Evolutionary conservation across 805 yeast species (phyloP), one percentile per base, ranked within the genome.

Genomic region (Saccharomycopsis guyanensis): DNA sequence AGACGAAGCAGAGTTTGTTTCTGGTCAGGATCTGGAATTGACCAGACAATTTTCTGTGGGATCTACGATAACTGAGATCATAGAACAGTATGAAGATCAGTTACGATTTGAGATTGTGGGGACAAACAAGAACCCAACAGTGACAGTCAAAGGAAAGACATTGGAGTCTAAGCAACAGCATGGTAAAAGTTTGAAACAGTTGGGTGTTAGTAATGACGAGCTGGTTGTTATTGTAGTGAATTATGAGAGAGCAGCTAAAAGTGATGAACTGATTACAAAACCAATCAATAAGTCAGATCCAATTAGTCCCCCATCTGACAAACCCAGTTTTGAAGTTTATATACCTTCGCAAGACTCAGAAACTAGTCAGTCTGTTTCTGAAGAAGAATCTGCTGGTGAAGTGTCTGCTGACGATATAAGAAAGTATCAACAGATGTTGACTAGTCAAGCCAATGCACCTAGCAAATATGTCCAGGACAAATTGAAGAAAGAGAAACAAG

Each of bases 401-500:
- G 52, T 65, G 56, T 54, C 64, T 2, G 53, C 65, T 4, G 66
- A 62, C 4, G 68, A 66, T 46, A 68, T 68, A 0, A 53, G 54
- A 34, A 47, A 55, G 19, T 66, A 66, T 42, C 69, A 65, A 34
- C 50, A 63, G 4, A 45, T 63, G n/a, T 54, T 66, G 2, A 45
- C 59, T 4, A 54, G 53, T 35, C 45, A 53, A 31, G 66, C 68
- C 8, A 35, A 45, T 16, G 49, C 52, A 0, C 56, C 56, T 1
- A 42, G 51, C 33, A 45, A 46, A 8, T 57, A 58, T 34, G 50
- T 64, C 4, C 22, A n/a, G 22, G 25, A 41, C 8, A 49, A 49
- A 23, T 25, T 49, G n/a, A 43, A 32, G 15, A 7, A 31, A 22
- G 53, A 49, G 29, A 27, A 40, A 27, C 37, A 40, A 20, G 29